These are phyloP conservation scores for Cladosporium sp. DNA, from an alignment of 2,329 filamentous ascomycete genomes.

Conservation along the genomic window DNA sequence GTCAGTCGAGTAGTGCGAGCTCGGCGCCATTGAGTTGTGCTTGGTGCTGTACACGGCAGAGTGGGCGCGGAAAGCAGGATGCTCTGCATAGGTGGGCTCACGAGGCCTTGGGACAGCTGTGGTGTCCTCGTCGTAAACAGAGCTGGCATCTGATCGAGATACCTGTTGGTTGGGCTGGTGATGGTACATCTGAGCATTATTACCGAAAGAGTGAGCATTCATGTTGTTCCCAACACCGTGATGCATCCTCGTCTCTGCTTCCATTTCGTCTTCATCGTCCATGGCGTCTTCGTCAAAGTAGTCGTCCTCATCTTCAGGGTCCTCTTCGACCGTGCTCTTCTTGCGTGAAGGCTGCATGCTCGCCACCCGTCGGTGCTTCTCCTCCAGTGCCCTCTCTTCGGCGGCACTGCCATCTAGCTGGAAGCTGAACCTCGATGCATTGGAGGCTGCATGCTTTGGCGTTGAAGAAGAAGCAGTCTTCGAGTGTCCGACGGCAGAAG, in stretches of 20 bases:
- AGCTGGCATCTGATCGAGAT: slow-evolving; percentile 55
- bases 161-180: slow-evolving; percentile 18
- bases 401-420: slow-evolving; percentile 70
- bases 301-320: slow-evolving; percentile 40
- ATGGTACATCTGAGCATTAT: background rate
- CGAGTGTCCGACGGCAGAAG: slow-evolving; percentile 36
- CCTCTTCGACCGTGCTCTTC: slow-evolving; percentile 27
- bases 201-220: background rate
- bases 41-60: slow-evolving; percentile 28
- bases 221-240: background rate
- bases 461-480: slow-evolving; percentile 22
- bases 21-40: slow-evolving; percentile 17
- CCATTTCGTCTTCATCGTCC: slow-evolving; percentile 51
- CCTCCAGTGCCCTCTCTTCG: slow-evolving; percentile 70
- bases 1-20: slow-evolving; percentile 14
- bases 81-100: slow-evolving; percentile 35
- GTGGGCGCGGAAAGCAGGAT: slow-evolving; percentile 34
- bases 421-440: slow-evolving; percentile 78
- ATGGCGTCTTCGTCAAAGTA: slow-evolving; percentile 45
- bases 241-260: slow-evolving; percentile 32
- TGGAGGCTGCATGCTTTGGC: slow-evolving; percentile 58
- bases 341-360: slow-evolving; percentile 8
- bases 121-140: slow-evolving; percentile 54
- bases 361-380: slow-evolving; percentile 55
- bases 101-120: slow-evolving; percentile 22